A percentile compares a stretch with the other conserved stretches of the same genome.
Evolutionary conservation across 768 basidiomycete species (phyloP).

Genomic region (Mycena crocata): DNA sequence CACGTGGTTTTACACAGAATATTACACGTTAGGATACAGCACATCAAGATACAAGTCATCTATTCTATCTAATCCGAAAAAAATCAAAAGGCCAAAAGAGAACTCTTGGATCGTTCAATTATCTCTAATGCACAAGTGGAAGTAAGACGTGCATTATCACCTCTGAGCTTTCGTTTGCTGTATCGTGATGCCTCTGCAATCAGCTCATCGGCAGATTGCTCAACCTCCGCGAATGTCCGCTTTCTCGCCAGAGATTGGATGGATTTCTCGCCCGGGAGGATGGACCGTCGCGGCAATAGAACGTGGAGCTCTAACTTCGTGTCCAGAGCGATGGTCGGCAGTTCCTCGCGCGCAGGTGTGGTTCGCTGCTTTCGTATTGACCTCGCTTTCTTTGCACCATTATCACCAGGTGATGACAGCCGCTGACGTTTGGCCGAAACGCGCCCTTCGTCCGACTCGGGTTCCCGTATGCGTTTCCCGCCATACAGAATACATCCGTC

Average conservation of each 20-base stretch:
- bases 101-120: neutral
- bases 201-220: neutral
- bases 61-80: too few relatives aligned
- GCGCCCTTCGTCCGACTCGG: neutral
- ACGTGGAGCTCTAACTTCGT: neutral
- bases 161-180: neutral
- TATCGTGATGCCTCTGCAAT: neutral
- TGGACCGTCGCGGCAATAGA: neutral
- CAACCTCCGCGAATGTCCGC: neutral
- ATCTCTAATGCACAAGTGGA: neutral
- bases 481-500: neutral
- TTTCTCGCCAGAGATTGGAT: neutral
- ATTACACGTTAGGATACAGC: too few relatives aligned
- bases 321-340: neutral
- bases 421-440: neutral
- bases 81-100: too few relatives aligned
- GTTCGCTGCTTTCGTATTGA: neutral
- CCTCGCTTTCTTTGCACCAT: neutral
- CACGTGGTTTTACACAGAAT: too few relatives aligned
- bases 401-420: neutral
- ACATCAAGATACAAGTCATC: too few relatives aligned
- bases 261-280: neutral
- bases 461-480: conserved; percentile 10
- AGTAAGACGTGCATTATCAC: neutral
- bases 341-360: neutral